Conservation (phyloP, 805 yeast species). For the Schwanniomyces polymorphus region DNA sequence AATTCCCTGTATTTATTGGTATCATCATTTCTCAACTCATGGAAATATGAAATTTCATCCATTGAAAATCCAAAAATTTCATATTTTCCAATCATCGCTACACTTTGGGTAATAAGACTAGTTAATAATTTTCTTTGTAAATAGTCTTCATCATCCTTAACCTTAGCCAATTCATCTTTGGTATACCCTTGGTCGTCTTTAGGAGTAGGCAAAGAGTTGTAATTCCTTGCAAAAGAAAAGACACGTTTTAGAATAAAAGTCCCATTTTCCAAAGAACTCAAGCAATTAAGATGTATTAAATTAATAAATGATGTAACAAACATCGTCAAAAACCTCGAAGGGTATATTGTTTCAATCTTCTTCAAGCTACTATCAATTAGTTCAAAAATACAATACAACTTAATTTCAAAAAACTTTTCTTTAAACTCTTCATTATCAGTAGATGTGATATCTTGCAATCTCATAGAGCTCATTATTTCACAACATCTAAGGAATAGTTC, state of each 20-base stretch:
- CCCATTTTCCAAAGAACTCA: slow-evolving; percentile 20
- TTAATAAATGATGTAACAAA: slow-evolving; percentile 60
- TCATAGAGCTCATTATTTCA: slow-evolving; percentile 54
- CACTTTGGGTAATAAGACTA: slow-evolving; percentile 55
- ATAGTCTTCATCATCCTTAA: slow-evolving; percentile 55
- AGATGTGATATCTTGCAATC: slow-evolving; percentile 13
- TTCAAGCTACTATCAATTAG: slow-evolving; percentile 57
- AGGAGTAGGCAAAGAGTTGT: slow-evolving; percentile 40
- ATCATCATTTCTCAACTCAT: slow-evolving; percentile 7
- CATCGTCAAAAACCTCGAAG: slow-evolving; percentile 77
- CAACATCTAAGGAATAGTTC: slow-evolving; percentile 72
- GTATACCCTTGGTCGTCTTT: slow-evolving; percentile 37
- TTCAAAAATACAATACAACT: slow-evolving; percentile 68
- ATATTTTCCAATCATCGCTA: slow-evolving; percentile 32
- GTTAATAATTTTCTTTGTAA: slow-evolving; percentile 67
- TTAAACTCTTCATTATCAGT: slow-evolving; percentile 8
- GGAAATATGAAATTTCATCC: slow-evolving; percentile 22
- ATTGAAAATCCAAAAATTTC: slow-evolving; percentile 20
- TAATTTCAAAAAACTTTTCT: slow-evolving; percentile 47
- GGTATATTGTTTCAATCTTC: slow-evolving; percentile 66
- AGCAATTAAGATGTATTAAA: slow-evolving; percentile 42
- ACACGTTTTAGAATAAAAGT: slow-evolving; percentile 57
- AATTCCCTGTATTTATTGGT: slow-evolving; percentile 4
- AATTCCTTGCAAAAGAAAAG: slow-evolving; percentile 59
- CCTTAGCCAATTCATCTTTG: slow-evolving; percentile 36